Percentiles rank a stretch among this genome's conserved stretches.
These are phyloP conservation scores for Rhodotorula taiwanensis DNA, from an alignment of 768 basidiomycete species.

Conservation along the genomic window DNA sequence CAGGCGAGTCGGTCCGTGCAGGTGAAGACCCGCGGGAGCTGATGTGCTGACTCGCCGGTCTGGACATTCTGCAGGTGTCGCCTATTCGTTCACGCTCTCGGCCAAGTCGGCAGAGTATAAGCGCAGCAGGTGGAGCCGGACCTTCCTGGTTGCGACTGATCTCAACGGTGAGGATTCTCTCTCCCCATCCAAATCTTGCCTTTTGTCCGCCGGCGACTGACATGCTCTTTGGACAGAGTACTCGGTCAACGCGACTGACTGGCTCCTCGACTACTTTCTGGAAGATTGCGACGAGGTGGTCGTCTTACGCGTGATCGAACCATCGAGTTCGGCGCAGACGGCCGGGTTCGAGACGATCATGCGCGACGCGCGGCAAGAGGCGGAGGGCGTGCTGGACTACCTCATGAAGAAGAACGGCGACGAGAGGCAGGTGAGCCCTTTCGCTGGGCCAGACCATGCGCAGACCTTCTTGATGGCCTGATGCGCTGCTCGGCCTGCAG, in stretches of 20 bases:
- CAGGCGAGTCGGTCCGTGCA: slow-evolving; percentile 23
- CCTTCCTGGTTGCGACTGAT: slow-evolving; percentile 82
- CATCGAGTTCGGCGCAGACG: slow-evolving; percentile 49
- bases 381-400: slow-evolving; percentile 66
- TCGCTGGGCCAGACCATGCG: neutral
- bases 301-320: slow-evolving; percentile 80
- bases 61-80: slow-evolving; percentile 17
- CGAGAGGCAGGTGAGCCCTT: slow-evolving; percentile 58
- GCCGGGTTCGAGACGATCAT: slow-evolving; percentile 45
- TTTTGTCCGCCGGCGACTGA: neutral
- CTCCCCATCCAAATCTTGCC: neutral
- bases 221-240: slow-evolving; percentile 54
- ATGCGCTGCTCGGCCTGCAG: slow-evolving; percentile 44
- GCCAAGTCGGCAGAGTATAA: slow-evolving; percentile 77
- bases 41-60: neutral
- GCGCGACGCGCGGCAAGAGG: slow-evolving; percentile 67
- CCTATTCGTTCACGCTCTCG: slow-evolving; percentile 40
- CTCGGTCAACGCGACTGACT: slow-evolving; percentile 79
- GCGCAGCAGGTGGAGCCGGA: slow-evolving; percentile 67
- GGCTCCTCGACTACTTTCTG: slow-evolving; percentile 76
- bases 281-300: slow-evolving; percentile 70
- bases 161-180: slow-evolving; percentile 41
- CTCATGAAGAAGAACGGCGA: slow-evolving; percentile 79
- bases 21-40: neutral
- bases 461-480: neutral